A percentile compares a stretch with the other conserved stretches of the same genome.
phyloP scores from a whole-genome alignment of 2,329 filamentous ascomycete genomes.

The Penicillium concentricum region DNA sequence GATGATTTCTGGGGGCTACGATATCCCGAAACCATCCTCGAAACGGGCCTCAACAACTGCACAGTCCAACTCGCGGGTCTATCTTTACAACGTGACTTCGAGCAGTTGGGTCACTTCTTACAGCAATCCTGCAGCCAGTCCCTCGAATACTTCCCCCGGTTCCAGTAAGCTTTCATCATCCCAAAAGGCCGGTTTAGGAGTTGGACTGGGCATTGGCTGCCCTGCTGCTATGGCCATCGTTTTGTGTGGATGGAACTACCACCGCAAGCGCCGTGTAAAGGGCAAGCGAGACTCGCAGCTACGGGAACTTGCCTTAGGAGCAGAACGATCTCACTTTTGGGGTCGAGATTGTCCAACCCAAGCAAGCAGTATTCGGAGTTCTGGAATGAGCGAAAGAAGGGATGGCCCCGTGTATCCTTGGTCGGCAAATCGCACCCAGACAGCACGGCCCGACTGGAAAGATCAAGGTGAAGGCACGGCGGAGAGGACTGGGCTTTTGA shows the following conservation, averaged over 20 bases:
- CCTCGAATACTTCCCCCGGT: slow-evolving; percentile 7
- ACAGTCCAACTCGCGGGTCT: slow-evolving; percentile 46
- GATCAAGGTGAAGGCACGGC: slow-evolving; percentile 33
- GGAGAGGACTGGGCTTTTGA: slow-evolving; percentile 44
- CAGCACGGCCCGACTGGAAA: slow-evolving; percentile 24
- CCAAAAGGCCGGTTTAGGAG: slow-evolving; percentile 59
- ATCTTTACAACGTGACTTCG: slow-evolving; percentile 63
- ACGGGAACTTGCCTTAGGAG: slow-evolving; percentile 51
- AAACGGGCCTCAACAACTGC: slow-evolving; percentile 37
- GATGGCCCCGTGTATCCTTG: slow-evolving; percentile 29
- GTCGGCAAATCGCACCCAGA: slow-evolving; percentile 23
- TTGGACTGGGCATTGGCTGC: slow-evolving; percentile 65
- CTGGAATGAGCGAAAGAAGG: slow-evolving; percentile 25
- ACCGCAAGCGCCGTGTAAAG: slow-evolving; percentile 46
- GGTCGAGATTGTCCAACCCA: slow-evolving; percentile 38
- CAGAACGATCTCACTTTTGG: slow-evolving; percentile 49
- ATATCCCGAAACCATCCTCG: slow-evolving; percentile 44
- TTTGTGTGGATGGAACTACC: slow-evolving; percentile 52
- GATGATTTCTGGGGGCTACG: slow-evolving; percentile 61
- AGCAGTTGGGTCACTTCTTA: slow-evolving; percentile 60
- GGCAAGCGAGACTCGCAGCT: slow-evolving; percentile 55
- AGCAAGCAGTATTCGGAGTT: slow-evolving; percentile 37
- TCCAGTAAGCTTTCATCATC: slow-evolving; percentile 28
- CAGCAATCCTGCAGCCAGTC: slow-evolving; percentile 41
- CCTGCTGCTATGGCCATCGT: slow-evolving; percentile 51